Percentiles rank a stretch among this genome's conserved stretches.
These are phyloP conservation scores for Macrophomina pseudophaseolina DNA, from an alignment of 2,329 filamentous ascomycete genomes.

Conservation along the genomic window DNA sequence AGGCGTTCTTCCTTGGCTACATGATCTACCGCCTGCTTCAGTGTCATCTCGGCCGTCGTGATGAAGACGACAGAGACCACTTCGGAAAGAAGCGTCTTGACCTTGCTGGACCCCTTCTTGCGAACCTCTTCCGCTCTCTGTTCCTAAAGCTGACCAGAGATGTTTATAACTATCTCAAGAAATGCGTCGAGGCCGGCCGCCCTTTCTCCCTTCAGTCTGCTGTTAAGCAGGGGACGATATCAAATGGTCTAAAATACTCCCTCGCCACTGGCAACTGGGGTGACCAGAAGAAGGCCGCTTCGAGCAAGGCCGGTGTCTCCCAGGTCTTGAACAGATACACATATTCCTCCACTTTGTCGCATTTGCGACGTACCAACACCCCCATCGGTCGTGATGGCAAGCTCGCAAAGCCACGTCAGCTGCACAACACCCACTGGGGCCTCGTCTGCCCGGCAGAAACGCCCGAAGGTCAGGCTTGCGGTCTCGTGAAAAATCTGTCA, in stretches of 20 bases:
- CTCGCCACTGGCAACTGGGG: constrained; percentile 98
- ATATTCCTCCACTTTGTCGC: constrained; percentile 93
- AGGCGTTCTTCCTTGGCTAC: constrained; percentile 97
- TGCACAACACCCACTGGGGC: constrained; percentile 99
- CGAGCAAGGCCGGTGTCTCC: constrained; percentile 93
- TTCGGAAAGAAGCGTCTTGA: constrained; percentile 99
- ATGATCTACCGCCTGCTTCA: constrained; percentile 97
- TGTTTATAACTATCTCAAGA: constrained; percentile 86
- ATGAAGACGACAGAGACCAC: constrained; percentile 97
- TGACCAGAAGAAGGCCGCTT: constrained; percentile 97
- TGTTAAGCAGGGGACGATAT: constrained; percentile 88
- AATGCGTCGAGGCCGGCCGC: constrained; percentile 85
- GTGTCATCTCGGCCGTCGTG: constrained; percentile 87
- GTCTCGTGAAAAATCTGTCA: constrained; percentile 95
- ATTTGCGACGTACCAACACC: constrained; percentile 96
- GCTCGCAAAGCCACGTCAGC: constrained; percentile 93
- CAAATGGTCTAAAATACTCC: constrained; percentile 94
- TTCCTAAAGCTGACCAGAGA: constrained; percentile 91
- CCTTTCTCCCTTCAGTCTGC: constrained; percentile 91
- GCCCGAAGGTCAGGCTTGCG: constrained; percentile 96
- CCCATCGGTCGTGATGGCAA: constrained; percentile 98
- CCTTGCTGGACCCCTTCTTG: constrained; percentile 89
- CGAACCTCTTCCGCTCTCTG: constrained; percentile 93
- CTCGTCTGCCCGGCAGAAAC: constrained; percentile 97
- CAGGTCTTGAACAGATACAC: constrained; percentile 98